These are phyloP conservation scores for Beauveria sp. DNA, from an alignment of 2,329 filamentous ascomycete species.

Conservation along the genomic window DNA sequence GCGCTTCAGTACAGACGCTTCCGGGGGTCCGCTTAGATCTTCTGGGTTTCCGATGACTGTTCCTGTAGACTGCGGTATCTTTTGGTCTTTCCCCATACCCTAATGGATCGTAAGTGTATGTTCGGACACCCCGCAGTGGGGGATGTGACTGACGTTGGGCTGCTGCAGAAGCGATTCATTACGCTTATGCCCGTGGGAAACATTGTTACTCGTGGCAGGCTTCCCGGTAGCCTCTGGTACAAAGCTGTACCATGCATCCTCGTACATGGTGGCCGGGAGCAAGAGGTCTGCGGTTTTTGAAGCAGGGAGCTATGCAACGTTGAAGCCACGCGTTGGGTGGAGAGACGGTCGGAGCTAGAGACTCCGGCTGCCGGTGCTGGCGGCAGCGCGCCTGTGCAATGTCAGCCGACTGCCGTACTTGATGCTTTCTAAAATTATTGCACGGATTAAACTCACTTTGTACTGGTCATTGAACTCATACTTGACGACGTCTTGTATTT, in stretches of 20 bases:
- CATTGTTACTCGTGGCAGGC: constrained; percentile 35
- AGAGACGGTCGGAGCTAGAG: neutral
- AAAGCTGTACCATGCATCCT: constrained; percentile 79
- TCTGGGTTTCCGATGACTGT: constrained; percentile 52
- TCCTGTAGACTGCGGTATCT: constrained; percentile 47
- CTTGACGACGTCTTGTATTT: too few species aligned
- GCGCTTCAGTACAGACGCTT: constrained; percentile 56
- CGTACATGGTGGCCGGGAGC: constrained; percentile 51
- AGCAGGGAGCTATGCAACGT: constrained; percentile 11
- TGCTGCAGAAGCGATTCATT: constrained; percentile 63
- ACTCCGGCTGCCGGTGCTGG: neutral
- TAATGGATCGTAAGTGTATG: constrained; percentile 22
- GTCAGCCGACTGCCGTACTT: too few species aligned
- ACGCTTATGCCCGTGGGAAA: constrained; percentile 50
- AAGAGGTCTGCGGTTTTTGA: constrained; percentile 7
- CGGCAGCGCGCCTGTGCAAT: neutral
- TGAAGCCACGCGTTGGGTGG: constrained; percentile 6
- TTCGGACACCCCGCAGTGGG: constrained; percentile 16
- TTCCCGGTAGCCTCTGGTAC: constrained; percentile 54
- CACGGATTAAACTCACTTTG: too few species aligned
- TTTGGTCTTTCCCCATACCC: constrained; percentile 44
- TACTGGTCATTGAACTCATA: too few species aligned
- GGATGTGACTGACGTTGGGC: constrained; percentile 44
- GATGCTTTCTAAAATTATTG: too few species aligned
- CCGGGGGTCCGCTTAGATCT: constrained; percentile 52